Percentiles rank a stretch among this genome's conserved stretches.
These are phyloP conservation scores for Pilaira anomala DNA, from an alignment of 192 early-diverging fungal genomes.

Conservation along the genomic window DNA sequence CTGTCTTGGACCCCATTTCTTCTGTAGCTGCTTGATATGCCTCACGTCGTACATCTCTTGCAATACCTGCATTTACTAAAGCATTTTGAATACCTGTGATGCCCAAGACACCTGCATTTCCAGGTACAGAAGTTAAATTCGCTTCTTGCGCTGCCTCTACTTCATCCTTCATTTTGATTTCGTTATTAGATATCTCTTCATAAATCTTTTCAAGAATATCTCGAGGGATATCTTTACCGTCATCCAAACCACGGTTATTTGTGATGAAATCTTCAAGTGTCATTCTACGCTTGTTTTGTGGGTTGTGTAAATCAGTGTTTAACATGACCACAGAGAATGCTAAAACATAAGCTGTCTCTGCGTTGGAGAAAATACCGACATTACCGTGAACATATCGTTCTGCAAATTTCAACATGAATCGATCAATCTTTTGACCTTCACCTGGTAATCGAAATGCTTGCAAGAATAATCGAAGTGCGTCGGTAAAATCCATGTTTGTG, in stretches of 20 bases:
- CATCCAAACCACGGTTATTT: slow-evolving; percentile 94
- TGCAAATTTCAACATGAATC: slow-evolving; percentile 97
- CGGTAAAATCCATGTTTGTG: slow-evolving; percentile 63
- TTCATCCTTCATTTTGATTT: slow-evolving; percentile 95
- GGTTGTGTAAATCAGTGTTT: slow-evolving; percentile 90
- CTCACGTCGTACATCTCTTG: slow-evolving; percentile 47
- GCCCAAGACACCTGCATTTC: slow-evolving; percentile 44
- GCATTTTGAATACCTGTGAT: slow-evolving; percentile 41
- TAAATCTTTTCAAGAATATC: slow-evolving; percentile 73
- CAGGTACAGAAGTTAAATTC: slow-evolving; percentile 42
- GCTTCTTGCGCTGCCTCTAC: slow-evolving; percentile 58
- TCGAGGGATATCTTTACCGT: slow-evolving; percentile 71
- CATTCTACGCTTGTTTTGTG: slow-evolving; percentile 86
- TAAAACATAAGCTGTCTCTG: slow-evolving; percentile 90
- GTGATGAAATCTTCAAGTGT: slow-evolving; percentile 79
- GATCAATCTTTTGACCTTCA: slow-evolving; percentile 94
- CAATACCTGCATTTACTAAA: slow-evolving; percentile 35
- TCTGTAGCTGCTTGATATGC: slow-evolving; percentile 58
- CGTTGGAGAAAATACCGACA: slow-evolving; percentile 77
- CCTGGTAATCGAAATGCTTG: slow-evolving; percentile 91
- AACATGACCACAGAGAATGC: slow-evolving; percentile 93
- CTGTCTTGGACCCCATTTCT: slow-evolving; percentile 69
- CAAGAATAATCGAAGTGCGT: slow-evolving; percentile 78
- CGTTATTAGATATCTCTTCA: slow-evolving; percentile 76
- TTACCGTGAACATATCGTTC: slow-evolving; percentile 87